phyloP scores from a whole-genome alignment of 73 alveolate genomes.

The Paramecium sonneborni region DNA sequence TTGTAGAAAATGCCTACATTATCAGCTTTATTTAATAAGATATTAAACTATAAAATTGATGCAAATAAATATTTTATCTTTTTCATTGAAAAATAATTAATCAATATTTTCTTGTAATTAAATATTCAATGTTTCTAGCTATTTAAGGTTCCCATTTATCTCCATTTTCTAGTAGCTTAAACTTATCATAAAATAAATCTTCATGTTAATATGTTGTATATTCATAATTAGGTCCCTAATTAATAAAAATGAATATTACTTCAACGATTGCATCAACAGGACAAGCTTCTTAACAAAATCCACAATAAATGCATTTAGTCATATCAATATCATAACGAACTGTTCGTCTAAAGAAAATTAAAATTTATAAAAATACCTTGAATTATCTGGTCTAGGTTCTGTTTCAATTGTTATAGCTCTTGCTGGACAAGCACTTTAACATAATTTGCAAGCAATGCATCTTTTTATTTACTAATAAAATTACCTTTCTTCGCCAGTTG shows the following conservation, averaged over 20 bases:
- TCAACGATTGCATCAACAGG: slow-evolving; percentile 95
- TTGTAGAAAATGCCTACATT: slow-evolving; percentile 17
- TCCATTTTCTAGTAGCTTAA: slow-evolving; percentile 86
- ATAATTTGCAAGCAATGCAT: slow-evolving; percentile 93
- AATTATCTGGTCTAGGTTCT: slow-evolving; percentile 93
- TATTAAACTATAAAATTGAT: neutral
- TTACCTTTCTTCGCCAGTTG: slow-evolving; percentile 90
- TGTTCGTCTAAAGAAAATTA: slow-evolving; percentile 69
- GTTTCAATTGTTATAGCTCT: slow-evolving; percentile 88
- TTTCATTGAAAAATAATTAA: neutral
- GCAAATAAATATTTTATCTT: neutral
- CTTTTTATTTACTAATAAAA: neutral
- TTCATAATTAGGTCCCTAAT: slow-evolving; percentile 81
- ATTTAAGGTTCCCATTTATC: slow-evolving; percentile 92
- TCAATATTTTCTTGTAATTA: slow-evolving; percentile 38
- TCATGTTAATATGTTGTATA: slow-evolving; percentile 79
- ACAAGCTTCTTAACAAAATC: slow-evolving; percentile 92
- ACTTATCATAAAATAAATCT: slow-evolving; percentile 84
- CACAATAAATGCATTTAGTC: slow-evolving; percentile 94
- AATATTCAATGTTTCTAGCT: slow-evolving; percentile 88
- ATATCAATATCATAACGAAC: slow-evolving; percentile 89
- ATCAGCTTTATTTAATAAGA: neutral
- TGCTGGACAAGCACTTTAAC: slow-evolving; percentile 94
- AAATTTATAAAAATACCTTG: slow-evolving; percentile 25
- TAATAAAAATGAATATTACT: slow-evolving; percentile 11